These are phyloP conservation scores for Penicillium silybi DNA, from an alignment of 495 filamentous ascomycete genomes.

Conservation along the genomic window DNA sequence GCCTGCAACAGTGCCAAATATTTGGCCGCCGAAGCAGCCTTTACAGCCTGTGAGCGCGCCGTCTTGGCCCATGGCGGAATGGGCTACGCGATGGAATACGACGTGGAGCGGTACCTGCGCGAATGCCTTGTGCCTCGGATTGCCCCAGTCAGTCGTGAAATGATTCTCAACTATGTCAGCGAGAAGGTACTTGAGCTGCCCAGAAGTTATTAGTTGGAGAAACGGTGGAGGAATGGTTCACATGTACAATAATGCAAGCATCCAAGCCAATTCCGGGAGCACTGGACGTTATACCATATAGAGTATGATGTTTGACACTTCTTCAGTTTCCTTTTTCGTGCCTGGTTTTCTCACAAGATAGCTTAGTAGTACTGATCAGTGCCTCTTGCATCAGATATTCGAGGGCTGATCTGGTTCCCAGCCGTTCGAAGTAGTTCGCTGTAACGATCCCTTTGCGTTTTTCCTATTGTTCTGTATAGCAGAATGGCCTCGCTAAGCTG, in stretches of 20 bases:
- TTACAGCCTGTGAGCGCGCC: slow-evolving; percentile 67
- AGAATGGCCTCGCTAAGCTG: no score
- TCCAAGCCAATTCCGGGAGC: no score
- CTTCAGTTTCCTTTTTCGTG: no score
- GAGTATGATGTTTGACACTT: no score
- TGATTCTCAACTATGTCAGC: slow-evolving; percentile 76
- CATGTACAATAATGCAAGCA: not conserved
- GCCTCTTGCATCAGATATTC: no score
- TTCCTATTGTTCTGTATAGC: no score
- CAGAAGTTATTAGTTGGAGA: slow-evolving; percentile 45
- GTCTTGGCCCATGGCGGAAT: slow-evolving; percentile 68
- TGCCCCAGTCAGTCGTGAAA: slow-evolving; percentile 71
- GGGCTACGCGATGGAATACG: slow-evolving; percentile 75
- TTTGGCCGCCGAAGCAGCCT: slow-evolving; percentile 74
- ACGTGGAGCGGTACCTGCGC: slow-evolving; percentile 72
- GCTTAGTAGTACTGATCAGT: no score
- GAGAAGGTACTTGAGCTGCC: slow-evolving; percentile 61
- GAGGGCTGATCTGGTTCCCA: no score
- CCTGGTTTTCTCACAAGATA: no score
- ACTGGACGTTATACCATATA: no score
- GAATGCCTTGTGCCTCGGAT: slow-evolving; percentile 74
- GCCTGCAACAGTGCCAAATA: slow-evolving; percentile 77
- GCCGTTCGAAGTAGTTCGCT: no score
- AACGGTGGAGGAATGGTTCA: not conserved
- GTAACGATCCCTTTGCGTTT: no score